phyloP scores from a whole-genome alignment of 116 monocot genomes.

The Papilionanthe hybrid region DNA sequence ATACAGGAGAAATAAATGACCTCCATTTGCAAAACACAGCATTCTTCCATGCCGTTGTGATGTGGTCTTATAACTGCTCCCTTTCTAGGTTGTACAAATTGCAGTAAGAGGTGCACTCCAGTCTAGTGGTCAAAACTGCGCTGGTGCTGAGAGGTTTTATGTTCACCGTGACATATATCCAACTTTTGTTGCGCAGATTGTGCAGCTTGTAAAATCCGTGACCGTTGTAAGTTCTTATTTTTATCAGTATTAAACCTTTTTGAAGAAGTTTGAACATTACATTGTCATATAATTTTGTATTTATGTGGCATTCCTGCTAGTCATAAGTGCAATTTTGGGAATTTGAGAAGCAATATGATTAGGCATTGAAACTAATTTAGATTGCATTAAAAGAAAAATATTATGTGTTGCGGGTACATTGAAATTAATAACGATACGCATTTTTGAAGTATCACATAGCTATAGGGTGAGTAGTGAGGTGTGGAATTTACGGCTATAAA shows the following conservation, averaged over 20 bases:
- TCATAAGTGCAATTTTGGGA: background rate
- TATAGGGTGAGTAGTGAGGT: background rate
- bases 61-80: slow-evolving; percentile 3
- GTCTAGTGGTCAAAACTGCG: slow-evolving; percentile 98
- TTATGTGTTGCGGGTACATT: no score
- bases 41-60: background rate
- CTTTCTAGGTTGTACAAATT: slow-evolving; percentile 78
- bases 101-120: slow-evolving; percentile 86
- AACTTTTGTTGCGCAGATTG: slow-evolving; percentile 76
- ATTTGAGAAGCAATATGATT: background rate
- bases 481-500: background rate
- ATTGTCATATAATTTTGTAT: background rate
- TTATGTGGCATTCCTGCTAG: background rate
- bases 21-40: background rate
- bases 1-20: background rate
- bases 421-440: no score
- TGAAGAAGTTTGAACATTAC: background rate
- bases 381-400: background rate
- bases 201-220: slow-evolving; percentile 90
- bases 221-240: slow-evolving; percentile 64
- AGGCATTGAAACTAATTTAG: background rate
- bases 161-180: slow-evolving; percentile 81
- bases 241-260: background rate
- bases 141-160: slow-evolving; percentile 99
- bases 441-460: background rate